These are phyloP conservation scores for Tolypocladium guangdongense DNA, from an alignment of 2,329 filamentous ascomycete species.

Conservation along the genomic window DNA sequence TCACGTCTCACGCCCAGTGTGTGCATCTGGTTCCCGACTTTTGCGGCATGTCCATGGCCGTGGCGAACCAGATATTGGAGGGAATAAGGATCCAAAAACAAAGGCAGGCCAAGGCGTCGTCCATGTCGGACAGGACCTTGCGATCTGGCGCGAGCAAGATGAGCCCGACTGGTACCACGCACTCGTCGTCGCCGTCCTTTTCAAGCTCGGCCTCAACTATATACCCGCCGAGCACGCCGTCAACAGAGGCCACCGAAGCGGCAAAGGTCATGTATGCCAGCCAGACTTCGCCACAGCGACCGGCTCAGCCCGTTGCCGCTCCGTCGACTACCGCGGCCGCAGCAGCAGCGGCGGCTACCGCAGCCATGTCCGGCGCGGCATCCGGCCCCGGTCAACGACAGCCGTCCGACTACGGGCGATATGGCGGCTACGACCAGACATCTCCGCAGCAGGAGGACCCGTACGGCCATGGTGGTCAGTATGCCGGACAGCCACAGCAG, in stretches of 20 bases:
- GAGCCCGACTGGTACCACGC: slow-evolving; percentile 27
- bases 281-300: slow-evolving; percentile 41
- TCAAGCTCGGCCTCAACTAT: slow-evolving; percentile 14
- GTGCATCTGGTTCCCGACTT: slow-evolving; percentile 96
- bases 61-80: slow-evolving; percentile 85
- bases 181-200: slow-evolving; percentile 22
- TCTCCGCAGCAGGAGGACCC: slow-evolving; percentile 23
- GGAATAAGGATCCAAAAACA: slow-evolving; percentile 74
- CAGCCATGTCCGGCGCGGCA: slow-evolving; percentile 43
- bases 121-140: slow-evolving; percentile 56
- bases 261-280: slow-evolving; percentile 51
- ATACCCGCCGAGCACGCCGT: slow-evolving; percentile 4
- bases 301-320: slow-evolving; percentile 38
- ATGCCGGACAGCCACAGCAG: slow-evolving; percentile 23
- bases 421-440: slow-evolving; percentile 21
- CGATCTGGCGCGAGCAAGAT: slow-evolving; percentile 39
- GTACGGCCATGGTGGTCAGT: slow-evolving; percentile 22
- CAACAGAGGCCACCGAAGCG: slow-evolving; percentile 45
- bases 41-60: slow-evolving; percentile 98
- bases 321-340: slow-evolving; percentile 45
- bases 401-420: slow-evolving; percentile 22
- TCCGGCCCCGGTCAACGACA: slow-evolving; percentile 22
- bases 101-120: slow-evolving; percentile 44
- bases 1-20: slow-evolving; percentile 85
- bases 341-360: slow-evolving; percentile 45